Evolutionary conservation across 805 yeast genomes (phyloP).

Genomic region (Nakazawaea ernobii): DNA sequence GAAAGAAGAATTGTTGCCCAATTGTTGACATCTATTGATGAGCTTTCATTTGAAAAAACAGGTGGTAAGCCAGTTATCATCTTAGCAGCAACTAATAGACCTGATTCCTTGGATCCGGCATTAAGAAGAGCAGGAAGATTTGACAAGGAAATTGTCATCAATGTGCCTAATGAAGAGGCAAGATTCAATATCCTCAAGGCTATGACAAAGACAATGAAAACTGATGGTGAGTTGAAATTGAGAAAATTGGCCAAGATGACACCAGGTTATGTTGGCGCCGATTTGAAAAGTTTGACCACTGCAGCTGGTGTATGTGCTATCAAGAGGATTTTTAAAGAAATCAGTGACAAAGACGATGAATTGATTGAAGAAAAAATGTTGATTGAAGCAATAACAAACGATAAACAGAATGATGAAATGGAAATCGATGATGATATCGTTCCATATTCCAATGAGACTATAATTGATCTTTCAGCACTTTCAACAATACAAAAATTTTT

Average conservation of each 20-base stretch:
- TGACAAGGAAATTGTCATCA: slow-evolving; percentile 88
- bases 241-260: slow-evolving; percentile 78
- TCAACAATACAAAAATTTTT: slow-evolving; percentile 74
- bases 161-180: slow-evolving; percentile 88
- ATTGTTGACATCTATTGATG: slow-evolving; percentile 90
- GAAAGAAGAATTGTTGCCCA: slow-evolving; percentile 96
- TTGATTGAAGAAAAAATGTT: slow-evolving; percentile 13
- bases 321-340: slow-evolving; percentile 74
- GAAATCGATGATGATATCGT: slow-evolving; percentile 10
- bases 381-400: slow-evolving; percentile 8
- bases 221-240: slow-evolving; percentile 69
- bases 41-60: slow-evolving; percentile 79
- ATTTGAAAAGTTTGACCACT: slow-evolving; percentile 84
- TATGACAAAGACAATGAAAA: slow-evolving; percentile 61
- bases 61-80: slow-evolving; percentile 90
- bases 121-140: slow-evolving; percentile 95
- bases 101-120: slow-evolving; percentile 92
- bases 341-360: slow-evolving; percentile 36
- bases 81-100: slow-evolving; percentile 95
- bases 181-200: slow-evolving; percentile 70
- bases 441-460: background rate
- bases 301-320: slow-evolving; percentile 96
- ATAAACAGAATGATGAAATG: slow-evolving; percentile 18
- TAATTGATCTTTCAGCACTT: slow-evolving; percentile 6
- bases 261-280: slow-evolving; percentile 98